Percentiles rank a stretch among this genome's conserved stretches.
phyloP scores from a whole-genome alignment of 2,329 filamentous ascomycete species.

The Phyllosticta citribraziliensis region DNA sequence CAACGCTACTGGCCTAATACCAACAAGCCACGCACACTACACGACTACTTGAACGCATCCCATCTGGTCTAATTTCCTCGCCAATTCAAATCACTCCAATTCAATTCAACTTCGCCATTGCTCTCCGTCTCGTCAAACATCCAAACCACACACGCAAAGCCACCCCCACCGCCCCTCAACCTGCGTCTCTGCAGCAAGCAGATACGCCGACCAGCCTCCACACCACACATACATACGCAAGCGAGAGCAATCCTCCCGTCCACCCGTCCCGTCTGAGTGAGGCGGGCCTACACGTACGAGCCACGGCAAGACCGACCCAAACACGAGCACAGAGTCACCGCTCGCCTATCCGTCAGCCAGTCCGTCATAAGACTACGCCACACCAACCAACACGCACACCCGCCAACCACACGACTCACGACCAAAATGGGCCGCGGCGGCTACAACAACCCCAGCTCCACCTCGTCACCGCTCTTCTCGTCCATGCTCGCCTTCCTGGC shows the following conservation, averaged over 20 bases:
- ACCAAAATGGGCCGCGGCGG: slow-evolving; percentile 24
- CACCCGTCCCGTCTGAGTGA: no score
- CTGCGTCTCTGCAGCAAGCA: no score
- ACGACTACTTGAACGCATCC: background rate
- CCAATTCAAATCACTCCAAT: background rate
- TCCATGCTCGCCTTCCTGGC: background rate
- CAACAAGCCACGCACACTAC: background rate
- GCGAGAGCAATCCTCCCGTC: no score
- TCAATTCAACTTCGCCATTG: background rate
- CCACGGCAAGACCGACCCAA: background rate
- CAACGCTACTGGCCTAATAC: background rate
- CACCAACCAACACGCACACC: background rate
- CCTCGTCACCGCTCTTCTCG: background rate
- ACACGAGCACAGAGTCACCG: background rate
- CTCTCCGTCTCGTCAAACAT: background rate
- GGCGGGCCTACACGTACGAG: no score
- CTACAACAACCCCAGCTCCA: slow-evolving; percentile 18
- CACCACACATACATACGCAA: no score
- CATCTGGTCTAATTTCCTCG: background rate
- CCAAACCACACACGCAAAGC: background rate
- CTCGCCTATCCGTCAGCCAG: background rate
- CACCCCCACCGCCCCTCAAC: background rate
- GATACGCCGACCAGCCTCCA: no score
- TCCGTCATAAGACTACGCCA: background rate
- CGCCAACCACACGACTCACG: slow-evolving; percentile 4